These are phyloP conservation scores for Citrus inodora DNA, from an alignment of 345 rosid genomes.

Conservation along the genomic window DNA sequence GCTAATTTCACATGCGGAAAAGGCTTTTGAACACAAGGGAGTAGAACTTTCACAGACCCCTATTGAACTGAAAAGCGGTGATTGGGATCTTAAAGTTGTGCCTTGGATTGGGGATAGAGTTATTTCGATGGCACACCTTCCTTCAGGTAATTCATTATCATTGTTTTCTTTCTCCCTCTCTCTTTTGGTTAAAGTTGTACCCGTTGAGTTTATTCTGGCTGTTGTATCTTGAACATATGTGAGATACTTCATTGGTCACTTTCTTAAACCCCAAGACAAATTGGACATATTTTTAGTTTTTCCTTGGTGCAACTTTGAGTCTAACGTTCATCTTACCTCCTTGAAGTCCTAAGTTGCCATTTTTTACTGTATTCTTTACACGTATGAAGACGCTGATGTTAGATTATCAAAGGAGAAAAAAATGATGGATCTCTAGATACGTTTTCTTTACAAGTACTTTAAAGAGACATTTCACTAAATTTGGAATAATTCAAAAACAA, in stretches of 20 bases:
- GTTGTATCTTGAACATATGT: not conserved
- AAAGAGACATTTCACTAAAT: not conserved
- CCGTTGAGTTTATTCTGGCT: not conserved
- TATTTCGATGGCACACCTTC: slow-evolving; percentile 84
- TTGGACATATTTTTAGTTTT: not conserved
- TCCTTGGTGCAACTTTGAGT: not conserved
- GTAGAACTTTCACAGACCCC: slow-evolving; percentile 58
- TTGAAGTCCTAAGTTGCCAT: not conserved
- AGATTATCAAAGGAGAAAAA: not conserved
- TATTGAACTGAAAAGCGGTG: slow-evolving; percentile 61
- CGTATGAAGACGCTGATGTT: not conserved
- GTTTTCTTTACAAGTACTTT: not conserved
- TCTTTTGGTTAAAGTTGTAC: not conserved
- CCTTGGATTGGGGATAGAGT: slow-evolving; percentile 97
- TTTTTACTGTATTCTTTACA: not conserved
- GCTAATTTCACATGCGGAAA: slow-evolving; percentile 56
- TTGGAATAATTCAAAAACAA: not conserved
- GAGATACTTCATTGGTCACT: not conserved
- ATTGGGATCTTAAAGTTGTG: slow-evolving; percentile 70
- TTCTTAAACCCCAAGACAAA: not conserved
- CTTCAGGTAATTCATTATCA: slow-evolving; percentile 60
- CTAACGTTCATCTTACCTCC: not conserved
- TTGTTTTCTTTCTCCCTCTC: not conserved
- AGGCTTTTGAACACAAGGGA: slow-evolving; percentile 53
- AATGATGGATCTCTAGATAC: not conserved